Evolutionary conservation across 805 yeast species (phyloP).

Genomic region (Yamadazyma endophytica): DNA sequence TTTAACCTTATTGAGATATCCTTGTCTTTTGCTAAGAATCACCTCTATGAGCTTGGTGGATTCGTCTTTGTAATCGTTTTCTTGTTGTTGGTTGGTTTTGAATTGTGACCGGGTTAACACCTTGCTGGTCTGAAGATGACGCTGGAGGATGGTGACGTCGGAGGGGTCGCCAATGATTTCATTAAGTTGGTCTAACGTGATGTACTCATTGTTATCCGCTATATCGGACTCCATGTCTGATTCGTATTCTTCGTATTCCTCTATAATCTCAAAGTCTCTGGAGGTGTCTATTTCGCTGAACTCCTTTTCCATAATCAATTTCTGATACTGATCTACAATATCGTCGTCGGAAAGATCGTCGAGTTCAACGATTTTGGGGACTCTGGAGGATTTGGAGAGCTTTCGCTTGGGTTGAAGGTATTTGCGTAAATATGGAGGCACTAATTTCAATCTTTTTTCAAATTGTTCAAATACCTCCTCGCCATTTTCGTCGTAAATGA

Average conservation of each 20-base stretch:
- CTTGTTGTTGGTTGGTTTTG: conserved; percentile 4
- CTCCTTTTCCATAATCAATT: conserved; percentile 20
- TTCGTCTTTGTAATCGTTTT: conserved; percentile 11
- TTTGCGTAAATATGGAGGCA: conserved; percentile 25
- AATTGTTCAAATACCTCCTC: conserved; percentile 15
- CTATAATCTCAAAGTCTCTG: conserved; percentile 24
- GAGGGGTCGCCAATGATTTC: conserved; percentile 16
- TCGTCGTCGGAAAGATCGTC: conserved; percentile 16
- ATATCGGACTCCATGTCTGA: conserved; percentile 13
- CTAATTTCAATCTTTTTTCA: conserved; percentile 14
- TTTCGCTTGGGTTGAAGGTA: conserved; percentile 21
- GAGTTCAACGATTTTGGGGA: conserved; percentile 6
- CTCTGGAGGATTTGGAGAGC: conserved; percentile 4
- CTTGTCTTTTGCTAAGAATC: conserved; percentile 12
- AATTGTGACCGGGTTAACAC: conserved; percentile 33
- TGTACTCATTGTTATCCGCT: conserved; percentile 18
- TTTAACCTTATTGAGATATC: conserved; percentile 4
- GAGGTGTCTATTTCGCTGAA: conserved; percentile 38
- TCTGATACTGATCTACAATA: conserved; percentile 16
- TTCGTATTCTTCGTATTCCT: conserved; percentile 12
- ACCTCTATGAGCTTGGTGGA: conserved; percentile 18
- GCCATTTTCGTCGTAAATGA: conserved; percentile 3
- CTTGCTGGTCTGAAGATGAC: conserved; percentile 22
- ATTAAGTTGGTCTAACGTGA: conserved; percentile 21
- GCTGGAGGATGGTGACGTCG: conserved; percentile 18